Conservation (phyloP, 352 stramenopile species). For the Globisporangium uncinulatum region DNA sequence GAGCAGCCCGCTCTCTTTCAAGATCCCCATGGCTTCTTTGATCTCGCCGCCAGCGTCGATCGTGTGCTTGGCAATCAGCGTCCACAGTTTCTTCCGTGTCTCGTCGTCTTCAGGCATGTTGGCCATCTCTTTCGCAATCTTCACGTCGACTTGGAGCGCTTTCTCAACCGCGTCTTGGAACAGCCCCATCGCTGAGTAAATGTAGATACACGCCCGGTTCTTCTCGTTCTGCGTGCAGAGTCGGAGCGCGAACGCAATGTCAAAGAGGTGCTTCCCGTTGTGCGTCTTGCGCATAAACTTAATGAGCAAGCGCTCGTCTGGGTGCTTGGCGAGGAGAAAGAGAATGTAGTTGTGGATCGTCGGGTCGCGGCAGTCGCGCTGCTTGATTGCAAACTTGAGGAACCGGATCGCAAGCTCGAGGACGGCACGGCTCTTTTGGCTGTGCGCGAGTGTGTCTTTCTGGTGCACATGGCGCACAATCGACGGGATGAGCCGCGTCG, state of each 20-base stretch:
- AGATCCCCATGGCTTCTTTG: slow-evolving; percentile 79
- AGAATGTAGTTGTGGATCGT: slow-evolving; percentile 93
- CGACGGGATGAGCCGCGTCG: slow-evolving; percentile 89
- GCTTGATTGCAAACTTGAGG: slow-evolving; percentile 91
- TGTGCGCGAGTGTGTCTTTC: slow-evolving; percentile 35
- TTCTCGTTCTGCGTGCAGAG: slow-evolving; percentile 91
- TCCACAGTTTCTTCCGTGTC: slow-evolving; percentile 91
- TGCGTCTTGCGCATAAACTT: slow-evolving; percentile 89
- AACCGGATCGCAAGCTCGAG: slow-evolving; percentile 91
- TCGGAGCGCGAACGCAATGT: slow-evolving; percentile 90
- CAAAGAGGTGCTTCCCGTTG: slow-evolving; percentile 82
- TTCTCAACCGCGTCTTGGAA: slow-evolving; percentile 92
- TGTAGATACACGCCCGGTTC: slow-evolving; percentile 91
- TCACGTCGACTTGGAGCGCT: slow-evolving; percentile 86
- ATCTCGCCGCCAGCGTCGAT: slow-evolving; percentile 86
- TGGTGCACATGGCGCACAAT: slow-evolving; percentile 90
- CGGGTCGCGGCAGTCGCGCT: slow-evolving; percentile 76
- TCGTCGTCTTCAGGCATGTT: slow-evolving; percentile 88
- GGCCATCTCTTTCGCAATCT: slow-evolving; percentile 92
- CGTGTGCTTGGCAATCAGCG: slow-evolving; percentile 90
- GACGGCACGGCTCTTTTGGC: slow-evolving; percentile 59
- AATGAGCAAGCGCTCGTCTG: slow-evolving; percentile 84
- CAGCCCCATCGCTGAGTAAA: slow-evolving; percentile 91
- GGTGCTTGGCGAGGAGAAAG: slow-evolving; percentile 87
- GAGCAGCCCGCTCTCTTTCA: slow-evolving; percentile 84